phyloP scores from a whole-genome alignment of 1,284 basidiomycete genomes.

The Naganishia sp. region DNA sequence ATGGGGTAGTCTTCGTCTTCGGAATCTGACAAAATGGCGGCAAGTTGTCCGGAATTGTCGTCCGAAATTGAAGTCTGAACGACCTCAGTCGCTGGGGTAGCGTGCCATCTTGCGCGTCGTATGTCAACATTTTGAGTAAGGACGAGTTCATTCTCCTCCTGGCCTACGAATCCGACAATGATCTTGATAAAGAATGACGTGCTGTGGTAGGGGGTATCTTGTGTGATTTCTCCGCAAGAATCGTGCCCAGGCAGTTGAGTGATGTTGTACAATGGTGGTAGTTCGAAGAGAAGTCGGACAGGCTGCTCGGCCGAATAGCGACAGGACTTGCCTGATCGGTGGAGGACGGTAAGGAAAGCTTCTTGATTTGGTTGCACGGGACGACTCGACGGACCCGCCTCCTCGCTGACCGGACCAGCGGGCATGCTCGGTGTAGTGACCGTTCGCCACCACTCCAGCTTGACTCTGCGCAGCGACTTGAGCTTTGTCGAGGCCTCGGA shows the following conservation, averaged over 20 bases:
- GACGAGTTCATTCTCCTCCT: conserved; percentile 21
- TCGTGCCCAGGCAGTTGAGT: conserved; percentile 37
- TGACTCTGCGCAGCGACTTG: conserved; percentile 32
- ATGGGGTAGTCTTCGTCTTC: conserved; percentile 34
- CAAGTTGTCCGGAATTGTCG: background rate
- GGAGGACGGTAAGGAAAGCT: conserved; percentile 42
- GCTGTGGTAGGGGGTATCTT: conserved; percentile 43
- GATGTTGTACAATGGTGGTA: conserved; percentile 42
- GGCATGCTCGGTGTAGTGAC: conserved; percentile 12
- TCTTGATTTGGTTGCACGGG: conserved; percentile 1
- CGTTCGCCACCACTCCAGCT: conserved; percentile 31
- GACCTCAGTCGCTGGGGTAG: background rate
- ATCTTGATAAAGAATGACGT: conserved; percentile 47
- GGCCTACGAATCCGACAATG: conserved; percentile 46
- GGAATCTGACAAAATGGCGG: background rate
- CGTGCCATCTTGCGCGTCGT: conserved; percentile 4
- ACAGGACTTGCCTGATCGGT: conserved; percentile 50
- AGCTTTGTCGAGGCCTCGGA: conserved; percentile 7
- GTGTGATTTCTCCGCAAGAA: conserved; percentile 48
- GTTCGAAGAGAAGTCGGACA: conserved; percentile 49
- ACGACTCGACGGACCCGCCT: conserved; percentile 14
- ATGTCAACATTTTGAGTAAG: conserved; percentile 1
- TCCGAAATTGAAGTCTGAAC: conserved; percentile 4
- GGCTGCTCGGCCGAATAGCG: conserved; percentile 48
- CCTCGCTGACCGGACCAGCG: background rate